Base-by-base conservation (phyloP, 1,284 basidiomycete genomes). In the Papiliotrema flavescens region DNA sequence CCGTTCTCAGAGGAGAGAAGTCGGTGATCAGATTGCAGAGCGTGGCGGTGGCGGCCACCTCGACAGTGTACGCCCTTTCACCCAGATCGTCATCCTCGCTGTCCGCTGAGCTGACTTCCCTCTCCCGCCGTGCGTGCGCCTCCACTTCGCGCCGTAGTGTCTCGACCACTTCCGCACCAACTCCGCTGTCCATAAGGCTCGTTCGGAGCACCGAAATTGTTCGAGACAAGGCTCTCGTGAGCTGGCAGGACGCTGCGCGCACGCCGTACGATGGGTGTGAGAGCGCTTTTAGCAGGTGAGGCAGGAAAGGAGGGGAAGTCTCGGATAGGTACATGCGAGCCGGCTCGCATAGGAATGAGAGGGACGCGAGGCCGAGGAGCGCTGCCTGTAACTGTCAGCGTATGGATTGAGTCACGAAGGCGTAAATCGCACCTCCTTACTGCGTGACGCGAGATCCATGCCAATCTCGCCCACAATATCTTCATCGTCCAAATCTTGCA, bases 1-100 rank as follows among this genome's bases (percentile, higher is more conserved):
- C 88, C 52, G 79, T 73, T 56, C 85, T 80, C 61, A 94, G 71
- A 5, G 92, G 91, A 15, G 89, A 91, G 70, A 90, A 92, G 55
- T 93, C 88, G 53, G 85, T 86, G 3, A 94, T 82, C 28, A 94
- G 79, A 70, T 95, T 96, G 70, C 88, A 90, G 3, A 94, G 80
- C 0, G 85, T 86, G 0, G 84, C 81, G 0, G 89, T 77, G 0
- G 89, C 88, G 0, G 87, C 87, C 36, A 81, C 81, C 46, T 85
- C 81, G 24, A 94, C 88, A 13, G 86, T 78, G 44, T 80, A 76
- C 63, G 90, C 87, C 58, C 89, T 84, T 14, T 83, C 68, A 3
- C 66, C 62, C 22, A 73, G 47, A 36, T 69, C 55, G 19, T 68
- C 47, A 36, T 69, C 55, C n/a, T 67, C 46, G 36, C 6, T n/a